Evolutionary conservation across 139 green algal genomes (phyloP).

Genomic region (Picochlorum costavermella): DNA sequence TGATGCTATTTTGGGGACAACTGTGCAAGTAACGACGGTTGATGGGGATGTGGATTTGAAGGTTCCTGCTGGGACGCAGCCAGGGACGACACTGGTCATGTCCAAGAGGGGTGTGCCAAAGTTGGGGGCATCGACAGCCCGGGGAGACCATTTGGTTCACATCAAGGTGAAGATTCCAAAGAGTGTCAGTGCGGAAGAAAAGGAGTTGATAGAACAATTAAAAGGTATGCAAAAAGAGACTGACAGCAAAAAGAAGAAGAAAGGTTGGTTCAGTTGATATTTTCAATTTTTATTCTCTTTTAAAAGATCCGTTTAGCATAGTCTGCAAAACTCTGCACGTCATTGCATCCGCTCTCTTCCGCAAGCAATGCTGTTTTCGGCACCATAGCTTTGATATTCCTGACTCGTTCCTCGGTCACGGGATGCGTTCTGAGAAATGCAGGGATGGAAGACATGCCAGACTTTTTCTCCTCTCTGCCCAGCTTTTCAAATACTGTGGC

Average conservation of each 20-base stretch:
- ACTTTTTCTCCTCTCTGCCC: conserved; percentile 20
- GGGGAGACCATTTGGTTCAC: conserved; percentile 84
- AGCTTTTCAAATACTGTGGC: conserved; percentile 31
- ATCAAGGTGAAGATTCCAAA: conserved; percentile 86
- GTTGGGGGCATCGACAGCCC: conserved; percentile 55
- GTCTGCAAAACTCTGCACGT: background rate
- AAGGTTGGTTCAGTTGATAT: conserved; percentile 14
- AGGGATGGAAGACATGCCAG: conserved; percentile 18
- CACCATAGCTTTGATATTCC: conserved; percentile 17
- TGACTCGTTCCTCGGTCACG: conserved; percentile 47
- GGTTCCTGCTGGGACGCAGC: conserved; percentile 86
- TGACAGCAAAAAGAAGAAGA: background rate
- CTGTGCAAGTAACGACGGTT: conserved; percentile 60
- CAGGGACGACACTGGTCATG: conserved; percentile 96
- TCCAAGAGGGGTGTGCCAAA: conserved; percentile 86
- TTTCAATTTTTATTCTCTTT: conserved; percentile 2
- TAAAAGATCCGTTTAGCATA: background rate
- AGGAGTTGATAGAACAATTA: conserved; percentile 88
- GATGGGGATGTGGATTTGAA: conserved; percentile 95
- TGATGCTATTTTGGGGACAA: conserved; percentile 92
- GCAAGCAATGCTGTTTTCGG: background rate
- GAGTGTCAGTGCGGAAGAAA: conserved; percentile 70
- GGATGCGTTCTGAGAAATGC: conserved; percentile 72
- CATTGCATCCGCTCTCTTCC: conserved; percentile 4
- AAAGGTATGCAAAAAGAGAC: conserved; percentile 22